These are phyloP conservation scores for Lachancea waltii DNA, from an alignment of 805 yeast genomes.

Conservation along the genomic window DNA sequence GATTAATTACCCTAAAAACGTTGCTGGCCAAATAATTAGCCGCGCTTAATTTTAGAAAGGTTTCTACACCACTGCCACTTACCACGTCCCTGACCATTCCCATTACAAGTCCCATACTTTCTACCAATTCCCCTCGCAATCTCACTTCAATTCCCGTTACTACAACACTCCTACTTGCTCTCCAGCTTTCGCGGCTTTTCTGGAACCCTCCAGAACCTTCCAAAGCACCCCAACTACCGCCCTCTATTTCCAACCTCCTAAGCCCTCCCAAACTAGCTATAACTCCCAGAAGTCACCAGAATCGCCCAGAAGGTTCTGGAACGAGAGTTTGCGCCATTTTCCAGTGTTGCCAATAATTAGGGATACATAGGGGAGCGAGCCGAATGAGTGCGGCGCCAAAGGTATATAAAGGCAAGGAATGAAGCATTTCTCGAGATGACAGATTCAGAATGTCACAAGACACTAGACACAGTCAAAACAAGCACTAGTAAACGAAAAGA, in stretches of 20 bases:
- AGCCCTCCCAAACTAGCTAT: background rate
- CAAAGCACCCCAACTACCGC: background rate
- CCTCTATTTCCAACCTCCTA: no score
- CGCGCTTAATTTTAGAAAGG: no score
- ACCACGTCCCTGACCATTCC: no score
- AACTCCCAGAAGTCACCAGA: background rate
- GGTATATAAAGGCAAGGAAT: background rate
- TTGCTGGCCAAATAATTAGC: no score
- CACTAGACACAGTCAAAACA: background rate
- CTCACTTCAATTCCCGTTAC: background rate
- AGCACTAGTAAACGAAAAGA: background rate
- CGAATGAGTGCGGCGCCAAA: background rate
- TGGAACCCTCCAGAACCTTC: background rate
- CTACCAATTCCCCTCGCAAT: no score
- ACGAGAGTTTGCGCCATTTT: background rate
- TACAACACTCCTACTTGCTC: background rate
- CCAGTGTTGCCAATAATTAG: background rate
- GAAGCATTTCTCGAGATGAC: no score
- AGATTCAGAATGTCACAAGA: no score
- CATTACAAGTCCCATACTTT: no score
- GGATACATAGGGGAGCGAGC: background rate
- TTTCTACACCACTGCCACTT: no score
- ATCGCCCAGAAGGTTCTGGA: background rate
- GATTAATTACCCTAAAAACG: background rate
- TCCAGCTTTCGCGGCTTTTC: background rate